Evolutionary conservation across 2,329 filamentous ascomycete species (phyloP), one percentile per base, ranked within the genome.

Genomic region (Diaporthe sp.): DNA sequence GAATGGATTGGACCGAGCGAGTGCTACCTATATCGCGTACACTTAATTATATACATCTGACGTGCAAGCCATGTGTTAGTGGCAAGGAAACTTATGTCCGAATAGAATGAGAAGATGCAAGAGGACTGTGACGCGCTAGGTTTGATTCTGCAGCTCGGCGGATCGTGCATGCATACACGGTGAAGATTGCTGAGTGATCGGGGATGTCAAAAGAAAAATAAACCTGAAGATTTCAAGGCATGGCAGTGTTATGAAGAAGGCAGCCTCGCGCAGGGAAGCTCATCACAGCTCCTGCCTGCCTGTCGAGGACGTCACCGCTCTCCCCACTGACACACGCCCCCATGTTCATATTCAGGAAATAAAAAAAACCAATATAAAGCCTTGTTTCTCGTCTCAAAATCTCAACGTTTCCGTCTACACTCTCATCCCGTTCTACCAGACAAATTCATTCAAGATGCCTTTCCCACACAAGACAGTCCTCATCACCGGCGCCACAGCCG

Each of bases 381-480:
- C 33, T 35, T 4, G 2, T 28, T 8, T 8, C 2, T 40, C 30
- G 2, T 12, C 30, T 50, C n/a, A 28, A n/a, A 10, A n/a, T 13
- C 4, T 30, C 9, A 25, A 22, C 28, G 8, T 12, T 25, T 28
- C 12, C 35, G 10, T 64, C 22, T 25, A 5, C 28, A 17, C 47
- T 55, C 22, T 17, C 40, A 28, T 5, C 47, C 25, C 25, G 7
- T 6, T 22, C 12, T 47, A 7, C 15, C n/a, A 12, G n/a, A 42
- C 7, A 40, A 30, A 54, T 13, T 13, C 28, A 57, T 4, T 13
- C 70, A 82, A 67, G 40, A 90, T 90, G 88, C 76, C 85, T 8
- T 90, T 90, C 80, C 85, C 83, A 9, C 91, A 90, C 81, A 89
- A 89, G 68, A 87, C 86, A 52, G 84, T 90, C 40, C 86, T 92